Percentiles rank a stretch among this genome's conserved stretches.
phyloP scores from a whole-genome alignment of 768 basidiomycete species.

The Rhizopogon vesiculosus region DNA sequence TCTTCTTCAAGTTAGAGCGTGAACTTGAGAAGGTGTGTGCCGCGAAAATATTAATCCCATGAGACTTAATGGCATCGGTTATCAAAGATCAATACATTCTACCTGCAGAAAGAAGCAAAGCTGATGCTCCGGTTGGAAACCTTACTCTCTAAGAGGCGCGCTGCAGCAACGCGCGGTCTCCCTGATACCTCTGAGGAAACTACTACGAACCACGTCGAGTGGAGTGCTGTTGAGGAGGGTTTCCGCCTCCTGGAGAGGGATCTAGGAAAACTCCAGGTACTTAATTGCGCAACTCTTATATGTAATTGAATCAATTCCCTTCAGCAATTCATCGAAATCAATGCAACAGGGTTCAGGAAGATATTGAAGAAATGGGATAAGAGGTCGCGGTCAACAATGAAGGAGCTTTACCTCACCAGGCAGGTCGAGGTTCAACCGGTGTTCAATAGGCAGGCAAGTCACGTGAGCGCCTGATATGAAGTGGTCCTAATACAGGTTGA shows the following conservation, averaged over 20 bases:
- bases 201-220: slow-evolving; percentile 68
- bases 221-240: slow-evolving; percentile 95
- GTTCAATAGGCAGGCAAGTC: slow-evolving; percentile 86
- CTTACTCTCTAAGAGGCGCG: slow-evolving; percentile 88
- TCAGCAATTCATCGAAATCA: slow-evolving; percentile 96
- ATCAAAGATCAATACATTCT: slow-evolving; percentile 91
- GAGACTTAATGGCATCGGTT: slow-evolving; percentile 2
- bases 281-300: slow-evolving; percentile 8
- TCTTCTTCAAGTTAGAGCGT: slow-evolving; percentile 97
- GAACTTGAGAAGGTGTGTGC: slow-evolving; percentile 88
- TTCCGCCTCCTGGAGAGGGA: slow-evolving; percentile 93
- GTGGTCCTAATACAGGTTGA: slow-evolving; percentile 11
- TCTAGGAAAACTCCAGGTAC: slow-evolving; percentile 90
- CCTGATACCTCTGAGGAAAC: slow-evolving; percentile 64
- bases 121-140: slow-evolving; percentile 90
- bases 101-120: slow-evolving; percentile 95
- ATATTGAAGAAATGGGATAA: slow-evolving; percentile 99
- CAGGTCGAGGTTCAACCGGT: slow-evolving; percentile 99
- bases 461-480: background rate
- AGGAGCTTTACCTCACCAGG: slow-evolving; percentile 91
- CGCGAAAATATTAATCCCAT: background rate
- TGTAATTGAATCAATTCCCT: slow-evolving; percentile 17
- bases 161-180: slow-evolving; percentile 66
- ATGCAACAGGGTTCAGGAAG: slow-evolving; percentile 94
- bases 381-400: slow-evolving; percentile 90